Conservation (phyloP, 257 asterid genomes). For the Gynochthodes officinalis region DNA sequence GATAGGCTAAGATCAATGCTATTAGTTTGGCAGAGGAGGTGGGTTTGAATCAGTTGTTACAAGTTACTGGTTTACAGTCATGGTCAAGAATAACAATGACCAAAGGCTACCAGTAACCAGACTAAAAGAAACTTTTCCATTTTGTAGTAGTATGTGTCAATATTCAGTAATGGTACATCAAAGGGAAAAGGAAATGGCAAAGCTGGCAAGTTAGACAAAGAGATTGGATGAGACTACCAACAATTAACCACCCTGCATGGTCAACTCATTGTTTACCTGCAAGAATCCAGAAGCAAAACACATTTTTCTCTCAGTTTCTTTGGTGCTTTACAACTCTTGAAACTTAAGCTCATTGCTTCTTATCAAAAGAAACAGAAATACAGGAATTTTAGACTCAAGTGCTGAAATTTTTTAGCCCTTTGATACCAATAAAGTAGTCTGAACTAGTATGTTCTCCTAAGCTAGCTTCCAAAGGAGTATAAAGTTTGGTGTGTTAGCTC, state of each 20-base stretch:
- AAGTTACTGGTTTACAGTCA: slow-evolving; percentile 12
- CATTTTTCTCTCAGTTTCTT: slow-evolving; percentile 22
- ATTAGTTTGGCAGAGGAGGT: slow-evolving; percentile 1
- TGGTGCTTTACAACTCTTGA: slow-evolving; percentile 15
- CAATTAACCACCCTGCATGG: slow-evolving; percentile 44
- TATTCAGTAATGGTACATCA: background rate
- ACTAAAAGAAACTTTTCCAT: slow-evolving; percentile 10
- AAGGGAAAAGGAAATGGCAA: background rate
- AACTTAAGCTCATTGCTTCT: slow-evolving; percentile 14
- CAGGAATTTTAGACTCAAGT: slow-evolving; percentile 25
- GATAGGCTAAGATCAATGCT: background rate
- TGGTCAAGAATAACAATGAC: slow-evolving; percentile 5
- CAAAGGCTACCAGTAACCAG: background rate
- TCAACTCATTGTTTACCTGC: slow-evolving; percentile 78
- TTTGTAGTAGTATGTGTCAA: background rate
- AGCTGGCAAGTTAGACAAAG: slow-evolving; percentile 27
- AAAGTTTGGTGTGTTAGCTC: slow-evolving; percentile 73
- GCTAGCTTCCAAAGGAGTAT: background rate
- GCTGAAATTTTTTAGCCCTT: slow-evolving; percentile 20
- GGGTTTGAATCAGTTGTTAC: slow-evolving; percentile 14
- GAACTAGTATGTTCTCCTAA: background rate
- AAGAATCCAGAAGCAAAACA: slow-evolving; percentile 27
- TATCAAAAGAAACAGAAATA: slow-evolving; percentile 29
- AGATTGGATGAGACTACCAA: slow-evolving; percentile 25
- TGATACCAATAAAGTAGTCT: slow-evolving; percentile 1